A percentile compares a stretch with the other conserved stretches of the same genome.
Evolutionary conservation across 208 protist species (phyloP).

Genomic region (Porcisia deanei): DNA sequence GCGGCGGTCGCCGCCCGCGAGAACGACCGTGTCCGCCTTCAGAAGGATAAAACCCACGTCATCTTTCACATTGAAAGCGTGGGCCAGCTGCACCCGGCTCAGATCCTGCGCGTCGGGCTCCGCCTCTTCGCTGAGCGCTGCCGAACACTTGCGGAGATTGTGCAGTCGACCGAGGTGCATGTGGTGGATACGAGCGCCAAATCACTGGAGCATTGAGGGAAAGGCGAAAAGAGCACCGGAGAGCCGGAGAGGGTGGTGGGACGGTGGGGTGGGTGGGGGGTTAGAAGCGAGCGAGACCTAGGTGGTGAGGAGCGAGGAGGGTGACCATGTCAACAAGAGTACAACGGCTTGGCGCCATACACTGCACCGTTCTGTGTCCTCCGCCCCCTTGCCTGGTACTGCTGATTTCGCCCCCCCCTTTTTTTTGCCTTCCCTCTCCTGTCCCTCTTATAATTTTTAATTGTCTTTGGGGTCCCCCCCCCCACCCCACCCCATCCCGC

Average conservation of each 20-base stretch:
- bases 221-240: neutral
- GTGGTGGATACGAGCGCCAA: conserved; percentile 30
- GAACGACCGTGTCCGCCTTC: conserved; percentile 57
- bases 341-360: too few species aligned
- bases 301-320: too few species aligned
- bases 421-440: neutral
- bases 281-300: too few species aligned
- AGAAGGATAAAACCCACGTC: conserved; percentile 87
- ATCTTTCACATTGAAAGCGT: conserved; percentile 90
- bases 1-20: conserved; percentile 2
- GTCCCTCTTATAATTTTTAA: neutral
- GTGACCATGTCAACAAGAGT: too few species aligned
- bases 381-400: neutral
- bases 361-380: neutral
- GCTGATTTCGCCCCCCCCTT: neutral
- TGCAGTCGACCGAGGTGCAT: conserved; percentile 73
- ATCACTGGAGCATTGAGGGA: conserved; percentile 20
- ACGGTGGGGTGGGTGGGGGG: too few species aligned
- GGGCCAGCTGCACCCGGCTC: conserved; percentile 71
- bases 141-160: conserved; percentile 57
- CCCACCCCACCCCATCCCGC: too few species aligned
- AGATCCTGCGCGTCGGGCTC: conserved; percentile 78
- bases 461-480: neutral
- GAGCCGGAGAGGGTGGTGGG: neutral
- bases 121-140: conserved; percentile 78